phyloP scores from a whole-genome alignment of 768 basidiomycete species.

The Porpolomopsis calyptriformis region DNA sequence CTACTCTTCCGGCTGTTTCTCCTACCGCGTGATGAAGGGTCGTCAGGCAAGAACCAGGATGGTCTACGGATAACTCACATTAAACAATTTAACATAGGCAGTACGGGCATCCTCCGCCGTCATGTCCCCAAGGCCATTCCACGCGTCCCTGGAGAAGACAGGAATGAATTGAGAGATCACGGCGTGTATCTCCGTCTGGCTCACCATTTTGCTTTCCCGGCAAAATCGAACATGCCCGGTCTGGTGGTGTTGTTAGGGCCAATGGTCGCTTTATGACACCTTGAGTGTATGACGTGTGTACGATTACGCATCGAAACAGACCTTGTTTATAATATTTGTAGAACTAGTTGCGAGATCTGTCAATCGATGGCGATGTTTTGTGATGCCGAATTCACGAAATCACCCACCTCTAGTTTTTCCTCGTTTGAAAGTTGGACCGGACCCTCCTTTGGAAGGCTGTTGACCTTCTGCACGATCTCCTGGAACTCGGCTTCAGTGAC shows the following conservation, averaged over 20 bases:
- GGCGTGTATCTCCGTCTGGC: slow-evolving; percentile 12
- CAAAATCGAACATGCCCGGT: slow-evolving; percentile 77
- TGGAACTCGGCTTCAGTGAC: slow-evolving; percentile 51
- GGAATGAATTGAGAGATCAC: neutral
- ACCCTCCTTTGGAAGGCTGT: slow-evolving; percentile 66
- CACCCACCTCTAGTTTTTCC: slow-evolving; percentile 69
- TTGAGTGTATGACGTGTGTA: neutral
- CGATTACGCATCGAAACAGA: slow-evolving; percentile 15
- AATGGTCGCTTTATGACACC: slow-evolving; percentile 41
- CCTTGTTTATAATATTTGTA: slow-evolving; percentile 94
- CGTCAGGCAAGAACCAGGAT: neutral
- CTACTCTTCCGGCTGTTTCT: neutral
- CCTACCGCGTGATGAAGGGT: neutral
- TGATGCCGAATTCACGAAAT: neutral
- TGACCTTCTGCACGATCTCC: slow-evolving; percentile 60
- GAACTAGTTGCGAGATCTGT: slow-evolving; percentile 44
- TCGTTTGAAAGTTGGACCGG: slow-evolving; percentile 63
- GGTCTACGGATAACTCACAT: neutral
- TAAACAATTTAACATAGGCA: neutral
- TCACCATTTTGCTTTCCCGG: slow-evolving; percentile 86
- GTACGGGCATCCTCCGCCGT: neutral
- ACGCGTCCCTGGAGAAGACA: neutral
- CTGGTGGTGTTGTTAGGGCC: slow-evolving; percentile 59
- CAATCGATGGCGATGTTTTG: neutral
- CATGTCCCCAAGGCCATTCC: neutral